These are phyloP conservation scores for Fonsecaea monophora DNA, from an alignment of 2,329 filamentous ascomycete genomes.

Conservation along the genomic window DNA sequence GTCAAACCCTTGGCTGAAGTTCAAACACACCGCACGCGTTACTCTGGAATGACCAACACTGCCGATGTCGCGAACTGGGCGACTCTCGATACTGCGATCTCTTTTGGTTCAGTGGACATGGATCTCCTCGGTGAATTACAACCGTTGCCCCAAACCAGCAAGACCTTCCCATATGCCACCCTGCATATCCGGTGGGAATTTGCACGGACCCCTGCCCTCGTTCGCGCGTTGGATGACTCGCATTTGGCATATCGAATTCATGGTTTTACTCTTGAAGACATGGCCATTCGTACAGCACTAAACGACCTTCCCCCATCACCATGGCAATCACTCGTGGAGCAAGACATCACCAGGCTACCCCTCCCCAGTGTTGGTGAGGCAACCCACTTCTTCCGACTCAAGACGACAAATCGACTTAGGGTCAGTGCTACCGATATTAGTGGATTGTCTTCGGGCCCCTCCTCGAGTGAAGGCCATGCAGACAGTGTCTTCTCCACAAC, in stretches of 20 bases:
- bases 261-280: constrained; percentile 61
- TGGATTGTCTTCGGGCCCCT: constrained; percentile 41
- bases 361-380: constrained; percentile 10
- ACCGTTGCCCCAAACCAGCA: constrained; percentile 35
- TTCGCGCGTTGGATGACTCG: constrained; percentile 39
- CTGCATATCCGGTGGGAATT: constrained; percentile 60
- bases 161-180: constrained; percentile 59
- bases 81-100: constrained; percentile 56
- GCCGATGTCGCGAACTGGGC: constrained; percentile 54
- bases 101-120: constrained; percentile 42
- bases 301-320: constrained; percentile 56
- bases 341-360: constrained; percentile 62
- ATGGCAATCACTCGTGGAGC: constrained; percentile 56
- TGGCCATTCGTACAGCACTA: constrained; percentile 59
- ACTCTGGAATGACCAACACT: constrained; percentile 56
- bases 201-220: constrained; percentile 20
- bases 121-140: constrained; percentile 37
- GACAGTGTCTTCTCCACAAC: constrained; percentile 41
- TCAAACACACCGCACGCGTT: constrained; percentile 55
- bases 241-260: constrained; percentile 54
- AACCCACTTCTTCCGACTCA: constrained; percentile 16
- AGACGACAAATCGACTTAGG: constrained; percentile 16
- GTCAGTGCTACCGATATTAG: constrained; percentile 18
- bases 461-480: constrained; percentile 41
- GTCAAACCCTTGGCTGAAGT: constrained; percentile 56